phyloP scores from a whole-genome alignment of 2,329 filamentous ascomycete species.

The Cladosporium sp. region DNA sequence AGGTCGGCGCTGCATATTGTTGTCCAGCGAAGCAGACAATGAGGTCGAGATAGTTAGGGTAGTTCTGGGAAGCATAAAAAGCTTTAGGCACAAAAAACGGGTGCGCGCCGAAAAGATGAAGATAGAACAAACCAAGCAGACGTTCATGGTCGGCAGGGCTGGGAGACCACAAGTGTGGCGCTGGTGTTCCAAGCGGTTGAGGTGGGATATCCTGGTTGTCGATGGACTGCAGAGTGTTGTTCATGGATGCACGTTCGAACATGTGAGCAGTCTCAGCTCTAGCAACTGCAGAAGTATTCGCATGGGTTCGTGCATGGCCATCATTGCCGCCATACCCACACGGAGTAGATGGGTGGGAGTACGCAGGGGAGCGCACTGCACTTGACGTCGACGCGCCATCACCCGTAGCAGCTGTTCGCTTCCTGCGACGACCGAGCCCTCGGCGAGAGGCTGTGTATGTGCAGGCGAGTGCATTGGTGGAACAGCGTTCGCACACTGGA shows the following conservation, averaged over 20 bases:
- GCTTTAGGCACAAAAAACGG: constrained; percentile 56
- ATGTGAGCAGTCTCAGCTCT: not conserved
- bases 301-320: constrained; percentile 27
- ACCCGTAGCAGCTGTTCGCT: constrained; percentile 30
- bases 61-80: constrained; percentile 41
- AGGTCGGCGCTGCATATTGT: constrained; percentile 51
- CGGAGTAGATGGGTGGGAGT: not conserved
- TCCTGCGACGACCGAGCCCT: constrained; percentile 64
- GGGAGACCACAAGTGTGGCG: constrained; percentile 16
- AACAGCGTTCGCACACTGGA: constrained; percentile 67
- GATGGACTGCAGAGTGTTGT: not conserved
- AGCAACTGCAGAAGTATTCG: not conserved
- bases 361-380: not conserved
- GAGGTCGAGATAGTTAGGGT: constrained; percentile 51
- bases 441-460: constrained; percentile 72
- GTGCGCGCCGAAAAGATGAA: constrained; percentile 56
- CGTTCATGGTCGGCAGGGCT: constrained; percentile 36
- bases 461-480: constrained; percentile 60
- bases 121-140: constrained; percentile 57
- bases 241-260: not conserved
- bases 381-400: not conserved
- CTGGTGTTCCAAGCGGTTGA: constrained; percentile 35
- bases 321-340: not conserved
- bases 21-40: constrained; percentile 60
- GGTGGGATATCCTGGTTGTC: not conserved